Evolutionary conservation across 2,329 filamentous ascomycete species (phyloP).

Genomic region (Curvularia spicifera): DNA sequence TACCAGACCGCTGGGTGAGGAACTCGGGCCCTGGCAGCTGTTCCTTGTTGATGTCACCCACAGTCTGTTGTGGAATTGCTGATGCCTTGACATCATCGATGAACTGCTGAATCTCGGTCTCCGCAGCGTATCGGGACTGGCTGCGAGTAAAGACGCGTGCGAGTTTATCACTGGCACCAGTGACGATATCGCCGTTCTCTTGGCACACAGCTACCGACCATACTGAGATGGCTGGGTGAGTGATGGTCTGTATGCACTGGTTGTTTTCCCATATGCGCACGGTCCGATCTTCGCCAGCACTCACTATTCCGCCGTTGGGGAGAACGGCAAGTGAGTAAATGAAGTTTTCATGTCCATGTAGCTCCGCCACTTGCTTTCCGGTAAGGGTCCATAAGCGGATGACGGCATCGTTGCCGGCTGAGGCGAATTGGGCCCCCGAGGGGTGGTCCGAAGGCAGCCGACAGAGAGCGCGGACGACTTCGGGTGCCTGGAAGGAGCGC

Average conservation of each 20-base stretch:
- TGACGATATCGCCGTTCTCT: conserved; percentile 89
- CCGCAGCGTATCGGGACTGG: conserved; percentile 70
- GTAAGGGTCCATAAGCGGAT: conserved; percentile 86
- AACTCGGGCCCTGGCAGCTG: conserved; percentile 89
- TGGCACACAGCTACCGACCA: conserved; percentile 87
- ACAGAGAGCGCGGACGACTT: conserved; percentile 87
- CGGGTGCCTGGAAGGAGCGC: conserved; percentile 70
- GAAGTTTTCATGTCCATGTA: conserved; percentile 91
- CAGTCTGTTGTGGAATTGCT: conserved; percentile 85
- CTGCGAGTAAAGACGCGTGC: conserved; percentile 83
- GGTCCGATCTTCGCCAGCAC: conserved; percentile 92
- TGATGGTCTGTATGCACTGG: conserved; percentile 92
- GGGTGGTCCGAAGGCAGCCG: conserved; percentile 76
- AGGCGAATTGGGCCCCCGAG: conserved; percentile 89
- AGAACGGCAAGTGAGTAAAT: conserved; percentile 84
- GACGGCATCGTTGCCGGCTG: conserved; percentile 89
- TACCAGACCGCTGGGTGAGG: conserved; percentile 78
- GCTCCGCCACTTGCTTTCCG: conserved; percentile 75
- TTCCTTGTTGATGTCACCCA: conserved; percentile 82
- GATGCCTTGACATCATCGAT: conserved; percentile 82
- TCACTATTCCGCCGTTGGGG: conserved; percentile 86
- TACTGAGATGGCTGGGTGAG: conserved; percentile 94
- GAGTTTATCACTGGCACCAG: conserved; percentile 86
- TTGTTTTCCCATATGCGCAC: conserved; percentile 84
- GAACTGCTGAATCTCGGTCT: conserved; percentile 73